Conservation (phyloP, 2,329 filamentous ascomycete species). For the Cercospora berteroae region DNA sequence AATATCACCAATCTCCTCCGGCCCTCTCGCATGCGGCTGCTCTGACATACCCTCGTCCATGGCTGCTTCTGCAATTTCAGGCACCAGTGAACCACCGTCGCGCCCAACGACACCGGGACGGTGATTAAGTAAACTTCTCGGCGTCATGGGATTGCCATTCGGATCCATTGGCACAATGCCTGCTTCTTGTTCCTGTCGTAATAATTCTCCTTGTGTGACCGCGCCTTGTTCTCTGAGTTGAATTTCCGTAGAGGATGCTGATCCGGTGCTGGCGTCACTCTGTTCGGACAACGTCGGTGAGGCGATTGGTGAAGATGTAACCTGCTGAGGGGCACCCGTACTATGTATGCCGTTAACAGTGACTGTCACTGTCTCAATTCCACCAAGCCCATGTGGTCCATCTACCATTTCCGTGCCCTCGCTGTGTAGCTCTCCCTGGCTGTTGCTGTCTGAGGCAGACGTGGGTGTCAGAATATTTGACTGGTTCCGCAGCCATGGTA, state of each 20-base stretch:
- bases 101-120: slow-evolving; percentile 28
- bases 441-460: slow-evolving; percentile 29
- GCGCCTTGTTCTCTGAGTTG: slow-evolving; percentile 47
- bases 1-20: slow-evolving; percentile 77
- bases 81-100: slow-evolving; percentile 23
- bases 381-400: slow-evolving; percentile 73
- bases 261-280: slow-evolving; percentile 39
- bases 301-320: slow-evolving; percentile 29
- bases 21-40: slow-evolving; percentile 75
- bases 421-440: slow-evolving; percentile 58
- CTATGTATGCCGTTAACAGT: slow-evolving; percentile 62
- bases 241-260: slow-evolving; percentile 35
- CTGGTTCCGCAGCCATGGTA: slow-evolving; percentile 70
- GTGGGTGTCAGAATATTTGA: slow-evolving; percentile 16
- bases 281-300: slow-evolving; percentile 36
- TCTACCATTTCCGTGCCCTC: slow-evolving; percentile 79
- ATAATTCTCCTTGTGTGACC: slow-evolving; percentile 78
- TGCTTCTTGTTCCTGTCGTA: slow-evolving; percentile 82
- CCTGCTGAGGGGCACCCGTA: slow-evolving; percentile 21
- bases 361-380: slow-evolving; percentile 77
- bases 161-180: slow-evolving; percentile 63
- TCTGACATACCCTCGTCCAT: slow-evolving; percentile 43
- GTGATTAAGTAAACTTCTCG: slow-evolving; percentile 31
- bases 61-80: slow-evolving; percentile 31
- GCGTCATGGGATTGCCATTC: slow-evolving; percentile 30